phyloP scores from a whole-genome alignment of 768 basidiomycete genomes.

The Rhodosporidiobolus sp. region DNA sequence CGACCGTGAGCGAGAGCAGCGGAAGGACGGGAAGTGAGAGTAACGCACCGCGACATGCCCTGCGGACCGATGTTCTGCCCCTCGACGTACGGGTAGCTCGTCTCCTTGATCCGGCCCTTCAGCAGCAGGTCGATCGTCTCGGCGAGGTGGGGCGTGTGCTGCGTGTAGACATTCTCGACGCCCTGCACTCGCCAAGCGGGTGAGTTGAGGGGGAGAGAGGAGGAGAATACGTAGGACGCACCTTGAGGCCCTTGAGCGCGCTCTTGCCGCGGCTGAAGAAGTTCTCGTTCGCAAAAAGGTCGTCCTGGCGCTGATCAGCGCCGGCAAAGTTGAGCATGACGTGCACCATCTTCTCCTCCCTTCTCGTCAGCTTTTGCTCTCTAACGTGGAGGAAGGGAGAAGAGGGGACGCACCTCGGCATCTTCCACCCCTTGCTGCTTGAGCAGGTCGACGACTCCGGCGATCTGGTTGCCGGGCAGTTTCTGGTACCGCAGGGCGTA shows the following conservation, averaged over 20 bases:
- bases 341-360: slow-evolving; percentile 70
- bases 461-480: slow-evolving; percentile 73
- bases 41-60: slow-evolving; percentile 11
- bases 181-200: no score
- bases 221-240: slow-evolving; percentile 45
- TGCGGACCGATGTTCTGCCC: slow-evolving; percentile 50
- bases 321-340: slow-evolving; percentile 88
- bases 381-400: no score
- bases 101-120: slow-evolving; percentile 78
- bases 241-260: slow-evolving; percentile 92
- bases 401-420: slow-evolving; percentile 29
- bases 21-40: background rate
- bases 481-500: slow-evolving; percentile 95
- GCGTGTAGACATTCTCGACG: slow-evolving; percentile 98
- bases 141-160: slow-evolving; percentile 87
- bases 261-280: slow-evolving; percentile 89
- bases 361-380: background rate
- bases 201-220: background rate
- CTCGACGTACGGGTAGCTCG: slow-evolving; percentile 83
- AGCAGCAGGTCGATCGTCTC: slow-evolving; percentile 87
- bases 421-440: slow-evolving; percentile 49
- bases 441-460: slow-evolving; percentile 54
- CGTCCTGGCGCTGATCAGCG: slow-evolving; percentile 93
- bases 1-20: background rate
- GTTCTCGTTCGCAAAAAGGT: slow-evolving; percentile 92